Evolutionary conservation across 441 rosid species (phyloP).

Genomic region (Gossypium davidsonii): DNA sequence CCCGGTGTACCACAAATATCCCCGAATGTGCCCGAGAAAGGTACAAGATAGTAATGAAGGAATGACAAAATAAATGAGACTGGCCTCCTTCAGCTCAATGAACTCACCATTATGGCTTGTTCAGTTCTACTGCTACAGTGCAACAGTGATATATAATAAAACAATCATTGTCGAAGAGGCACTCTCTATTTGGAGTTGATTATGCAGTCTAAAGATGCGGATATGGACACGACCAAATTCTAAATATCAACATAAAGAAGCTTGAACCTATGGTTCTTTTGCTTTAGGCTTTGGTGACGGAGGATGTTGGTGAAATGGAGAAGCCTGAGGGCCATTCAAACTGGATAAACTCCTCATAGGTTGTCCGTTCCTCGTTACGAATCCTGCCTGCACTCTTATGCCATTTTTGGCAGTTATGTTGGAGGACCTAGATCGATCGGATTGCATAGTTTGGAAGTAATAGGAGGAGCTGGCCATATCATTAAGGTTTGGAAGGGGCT

Average conservation of each 20-base stretch:
- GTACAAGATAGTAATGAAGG: background rate
- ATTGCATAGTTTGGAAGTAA: slow-evolving; percentile 55
- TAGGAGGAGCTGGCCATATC: slow-evolving; percentile 70
- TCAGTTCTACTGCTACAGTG: slow-evolving; percentile 10
- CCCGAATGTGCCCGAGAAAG: background rate
- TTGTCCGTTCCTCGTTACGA: slow-evolving; percentile 49
- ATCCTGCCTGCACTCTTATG: slow-evolving; percentile 45
- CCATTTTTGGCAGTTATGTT: slow-evolving; percentile 25
- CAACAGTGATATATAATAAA: slow-evolving; percentile 5
- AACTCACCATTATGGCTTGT: background rate
- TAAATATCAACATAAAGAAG: slow-evolving; percentile 12
- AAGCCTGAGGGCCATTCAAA: slow-evolving; percentile 41
- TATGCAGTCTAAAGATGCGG: background rate
- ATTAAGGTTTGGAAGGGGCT: slow-evolving; percentile 52
- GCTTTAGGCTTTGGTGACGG: slow-evolving; percentile 57
- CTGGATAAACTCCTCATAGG: slow-evolving; percentile 49
- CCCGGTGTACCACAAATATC: background rate
- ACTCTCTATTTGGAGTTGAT: background rate
- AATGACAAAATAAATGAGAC: background rate
- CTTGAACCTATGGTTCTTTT: slow-evolving; percentile 28
- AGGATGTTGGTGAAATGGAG: slow-evolving; percentile 37
- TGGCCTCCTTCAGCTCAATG: background rate
- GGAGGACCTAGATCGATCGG: slow-evolving; percentile 35
- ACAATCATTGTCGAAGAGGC: slow-evolving; percentile 4
- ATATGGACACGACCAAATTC: background rate